A percentile compares a stretch with the other conserved stretches of the same genome.
phyloP scores from a whole-genome alignment of 2,329 filamentous ascomycete species.

The Pyricularia grisea region DNA sequence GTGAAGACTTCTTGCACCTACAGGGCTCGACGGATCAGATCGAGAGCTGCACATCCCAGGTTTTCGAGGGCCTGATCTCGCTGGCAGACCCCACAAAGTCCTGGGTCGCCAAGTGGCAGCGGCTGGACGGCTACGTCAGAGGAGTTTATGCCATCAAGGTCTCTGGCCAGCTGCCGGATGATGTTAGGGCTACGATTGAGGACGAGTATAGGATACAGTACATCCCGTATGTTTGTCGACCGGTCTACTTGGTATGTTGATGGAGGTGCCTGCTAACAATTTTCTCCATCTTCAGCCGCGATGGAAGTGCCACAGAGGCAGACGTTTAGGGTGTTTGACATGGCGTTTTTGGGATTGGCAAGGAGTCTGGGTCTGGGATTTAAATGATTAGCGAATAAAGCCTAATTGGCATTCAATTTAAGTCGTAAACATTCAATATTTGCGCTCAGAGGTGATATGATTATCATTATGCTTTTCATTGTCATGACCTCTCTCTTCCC shows the following conservation, averaged over 20 bases:
- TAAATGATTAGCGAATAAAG: background rate
- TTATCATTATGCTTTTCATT: background rate
- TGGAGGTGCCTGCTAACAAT: slow-evolving; percentile 1
- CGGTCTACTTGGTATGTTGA: background rate
- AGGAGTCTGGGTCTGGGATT: background rate
- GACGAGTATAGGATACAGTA: slow-evolving; percentile 56
- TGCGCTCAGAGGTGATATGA: background rate
- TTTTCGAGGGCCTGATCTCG: slow-evolving; percentile 88
- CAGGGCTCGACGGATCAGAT: slow-evolving; percentile 70
- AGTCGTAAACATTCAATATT: background rate
- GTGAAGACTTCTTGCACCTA: slow-evolving; percentile 84
- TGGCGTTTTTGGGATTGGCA: background rate
- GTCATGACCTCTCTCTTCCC: background rate
- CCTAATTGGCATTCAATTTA: background rate
- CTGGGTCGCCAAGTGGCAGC: slow-evolving; percentile 97
- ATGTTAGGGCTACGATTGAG: slow-evolving; percentile 50
- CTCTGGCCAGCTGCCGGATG: slow-evolving; percentile 65
- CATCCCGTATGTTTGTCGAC: slow-evolving; percentile 50
- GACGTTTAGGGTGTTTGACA: slow-evolving; percentile 15
- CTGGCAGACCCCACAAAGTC: slow-evolving; percentile 73
- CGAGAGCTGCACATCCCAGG: slow-evolving; percentile 87
- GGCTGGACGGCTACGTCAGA: slow-evolving; percentile 76
- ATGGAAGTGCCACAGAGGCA: slow-evolving; percentile 44
- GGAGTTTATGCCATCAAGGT: slow-evolving; percentile 96
- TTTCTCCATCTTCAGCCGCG: slow-evolving; percentile 30